phyloP scores from a whole-genome alignment of 1,139 yeast genomes.

The Yamadazyma pseudoaaseri region DNA sequence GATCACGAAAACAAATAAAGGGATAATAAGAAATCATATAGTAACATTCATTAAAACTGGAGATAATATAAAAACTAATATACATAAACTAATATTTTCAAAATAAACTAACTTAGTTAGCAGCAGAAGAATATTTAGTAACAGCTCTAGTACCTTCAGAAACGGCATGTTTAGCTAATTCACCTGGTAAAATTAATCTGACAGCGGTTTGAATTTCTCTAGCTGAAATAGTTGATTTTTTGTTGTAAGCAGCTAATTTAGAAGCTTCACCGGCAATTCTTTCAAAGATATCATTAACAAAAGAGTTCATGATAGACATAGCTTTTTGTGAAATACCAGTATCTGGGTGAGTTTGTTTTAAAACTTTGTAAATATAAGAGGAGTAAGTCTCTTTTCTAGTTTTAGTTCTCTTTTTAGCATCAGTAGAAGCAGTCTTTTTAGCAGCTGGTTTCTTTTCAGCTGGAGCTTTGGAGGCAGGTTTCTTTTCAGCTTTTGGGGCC shows the following conservation, averaged over 20 bases:
- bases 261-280: constrained; percentile 98
- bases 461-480: constrained; percentile 98
- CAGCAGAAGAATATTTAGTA: constrained; percentile 95
- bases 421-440: constrained; percentile 88
- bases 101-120: constrained; percentile 29
- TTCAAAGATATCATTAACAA: constrained; percentile 94
- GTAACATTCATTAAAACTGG: constrained; percentile 14
- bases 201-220: constrained; percentile 99
- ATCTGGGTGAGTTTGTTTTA: constrained; percentile 99
- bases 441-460: constrained; percentile 97
- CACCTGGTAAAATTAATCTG: constrained; percentile 99
- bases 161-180: constrained; percentile 98
- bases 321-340: constrained; percentile 99
- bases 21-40: constrained; percentile 7
- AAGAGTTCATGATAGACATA: constrained; percentile 98
- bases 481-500: constrained; percentile 98
- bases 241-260: constrained; percentile 99
- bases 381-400: constrained; percentile 99
- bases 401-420: constrained; percentile 92
- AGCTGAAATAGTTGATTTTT: constrained; percentile 97
- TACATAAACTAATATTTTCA: constrained; percentile 10
- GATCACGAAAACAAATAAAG: neutral
- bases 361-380: constrained; percentile 96
- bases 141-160: constrained; percentile 99
- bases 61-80: constrained; percentile 10